Evolutionary conservation across 2,329 filamentous ascomycete genomes (phyloP).

Genomic region (Tricladium varicosporioides): DNA sequence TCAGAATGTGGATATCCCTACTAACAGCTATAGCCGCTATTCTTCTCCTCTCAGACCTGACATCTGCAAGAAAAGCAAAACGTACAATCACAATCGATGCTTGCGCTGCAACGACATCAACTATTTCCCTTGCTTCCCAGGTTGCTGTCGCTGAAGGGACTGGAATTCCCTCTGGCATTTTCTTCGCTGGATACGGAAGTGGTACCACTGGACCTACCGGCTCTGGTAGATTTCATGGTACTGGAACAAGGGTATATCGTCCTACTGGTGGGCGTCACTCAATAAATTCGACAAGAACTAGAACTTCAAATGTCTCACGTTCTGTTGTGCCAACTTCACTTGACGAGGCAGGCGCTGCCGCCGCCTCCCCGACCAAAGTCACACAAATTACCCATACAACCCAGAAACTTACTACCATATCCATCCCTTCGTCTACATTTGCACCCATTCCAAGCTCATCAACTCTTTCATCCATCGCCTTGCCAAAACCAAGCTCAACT

Average conservation of each 20-base stretch:
- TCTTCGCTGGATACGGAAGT: conserved; percentile 14
- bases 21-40: conserved; percentile 21
- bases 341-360: not conserved
- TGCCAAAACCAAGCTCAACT: conserved; percentile 1
- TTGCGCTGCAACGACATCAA: not conserved
- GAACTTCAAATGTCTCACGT: too few relatives aligned
- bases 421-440: not conserved
- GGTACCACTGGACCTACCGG: conserved; percentile 15
- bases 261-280: conserved; percentile 5
- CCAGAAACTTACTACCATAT: not conserved
- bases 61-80: conserved; percentile 12
- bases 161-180: conserved; percentile 12
- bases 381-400: not conserved
- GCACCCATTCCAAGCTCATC: not conserved
- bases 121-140: not conserved
- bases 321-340: too few relatives aligned
- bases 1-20: conserved; percentile 23
- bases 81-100: conserved; percentile 7
- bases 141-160: not conserved
- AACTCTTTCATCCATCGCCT: not conserved
- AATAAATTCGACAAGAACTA: conserved; percentile 2
- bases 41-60: conserved; percentile 16
- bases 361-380: not conserved
- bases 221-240: not conserved
- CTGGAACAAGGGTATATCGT: not conserved